phyloP scores from a whole-genome alignment of 2,329 filamentous ascomycete species.

The Pyrenophora teres region DNA sequence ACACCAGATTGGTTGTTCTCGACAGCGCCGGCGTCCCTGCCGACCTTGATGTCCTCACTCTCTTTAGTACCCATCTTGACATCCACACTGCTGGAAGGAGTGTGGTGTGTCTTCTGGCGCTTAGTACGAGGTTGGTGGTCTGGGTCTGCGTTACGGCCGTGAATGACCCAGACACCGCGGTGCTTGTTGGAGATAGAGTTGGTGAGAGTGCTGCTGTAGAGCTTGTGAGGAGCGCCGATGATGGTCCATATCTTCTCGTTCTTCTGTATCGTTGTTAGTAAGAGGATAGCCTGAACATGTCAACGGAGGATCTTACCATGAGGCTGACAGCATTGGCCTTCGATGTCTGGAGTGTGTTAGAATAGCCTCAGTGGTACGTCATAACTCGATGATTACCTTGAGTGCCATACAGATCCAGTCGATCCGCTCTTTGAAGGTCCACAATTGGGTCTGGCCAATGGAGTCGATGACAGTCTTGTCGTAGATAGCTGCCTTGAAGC shows the following conservation, averaged over 20 bases:
- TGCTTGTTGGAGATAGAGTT: slow-evolving; percentile 14
- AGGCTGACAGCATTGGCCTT: slow-evolving; percentile 14
- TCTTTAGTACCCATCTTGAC: neutral
- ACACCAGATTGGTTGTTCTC: too few relatives aligned
- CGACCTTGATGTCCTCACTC: neutral
- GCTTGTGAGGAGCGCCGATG: slow-evolving; percentile 20
- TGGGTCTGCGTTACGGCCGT: slow-evolving; percentile 8
- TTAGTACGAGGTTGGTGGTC: slow-evolving; percentile 4
- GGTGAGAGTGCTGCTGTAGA: slow-evolving; percentile 11
- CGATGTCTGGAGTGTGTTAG: slow-evolving; percentile 6
- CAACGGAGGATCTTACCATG: slow-evolving; percentile 7
- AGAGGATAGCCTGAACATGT: neutral
- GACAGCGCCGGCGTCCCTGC: neutral
- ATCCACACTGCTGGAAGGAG: neutral
- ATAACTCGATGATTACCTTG: slow-evolving; percentile 1
- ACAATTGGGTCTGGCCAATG: slow-evolving; percentile 16
- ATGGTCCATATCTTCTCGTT: slow-evolving; percentile 16
- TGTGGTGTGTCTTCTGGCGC: neutral
- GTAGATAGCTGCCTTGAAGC: slow-evolving; percentile 16
- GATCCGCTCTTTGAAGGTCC: slow-evolving; percentile 19
- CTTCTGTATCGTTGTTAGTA: slow-evolving; percentile 12
- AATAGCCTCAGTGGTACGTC: neutral
- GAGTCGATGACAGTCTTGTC: slow-evolving; percentile 11
- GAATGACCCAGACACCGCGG: slow-evolving; percentile 14
- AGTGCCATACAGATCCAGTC: slow-evolving; percentile 15